A percentile compares a stretch with the other conserved stretches of the same genome.
These are phyloP conservation scores for Centella asiatica DNA, from an alignment of 129 eudicot species.

Conservation along the genomic window DNA sequence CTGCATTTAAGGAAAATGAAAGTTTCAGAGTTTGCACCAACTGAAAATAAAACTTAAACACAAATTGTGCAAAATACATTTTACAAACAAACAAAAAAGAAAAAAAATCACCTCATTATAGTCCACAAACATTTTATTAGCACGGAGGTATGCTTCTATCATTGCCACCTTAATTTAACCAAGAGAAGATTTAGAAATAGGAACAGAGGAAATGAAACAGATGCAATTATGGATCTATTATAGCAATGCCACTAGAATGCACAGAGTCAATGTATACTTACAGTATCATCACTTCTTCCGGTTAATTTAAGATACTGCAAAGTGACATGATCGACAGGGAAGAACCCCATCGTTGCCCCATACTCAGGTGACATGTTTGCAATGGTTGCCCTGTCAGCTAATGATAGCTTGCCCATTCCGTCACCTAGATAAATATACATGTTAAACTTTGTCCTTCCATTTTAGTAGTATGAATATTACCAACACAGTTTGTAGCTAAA, in stretches of 20 bases:
- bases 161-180: constrained; percentile 61
- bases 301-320: constrained; percentile 90
- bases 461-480: background rate
- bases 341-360: constrained; percentile 99
- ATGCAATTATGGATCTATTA: background rate
- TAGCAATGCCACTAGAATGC: background rate
- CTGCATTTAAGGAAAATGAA: constrained; percentile 32
- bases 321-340: constrained; percentile 98
- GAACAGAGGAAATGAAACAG: background rate
- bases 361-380: constrained; percentile 99
- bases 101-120: constrained; percentile 57
- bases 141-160: constrained; percentile 94
- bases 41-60: background rate
- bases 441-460: constrained; percentile 2
- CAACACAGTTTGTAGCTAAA: constrained; percentile 4
- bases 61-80: no score
- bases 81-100: background rate
- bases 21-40: background rate
- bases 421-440: constrained; percentile 42
- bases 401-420: constrained; percentile 81
- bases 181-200: constrained; percentile 1
- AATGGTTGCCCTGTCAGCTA: constrained; percentile 98
- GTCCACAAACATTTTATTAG: constrained; percentile 97
- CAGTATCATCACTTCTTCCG: constrained; percentile 95
- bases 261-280: constrained; percentile 23